phyloP scores from a whole-genome alignment of 257 asterid species.

The Phtheirospermum japonicum region DNA sequence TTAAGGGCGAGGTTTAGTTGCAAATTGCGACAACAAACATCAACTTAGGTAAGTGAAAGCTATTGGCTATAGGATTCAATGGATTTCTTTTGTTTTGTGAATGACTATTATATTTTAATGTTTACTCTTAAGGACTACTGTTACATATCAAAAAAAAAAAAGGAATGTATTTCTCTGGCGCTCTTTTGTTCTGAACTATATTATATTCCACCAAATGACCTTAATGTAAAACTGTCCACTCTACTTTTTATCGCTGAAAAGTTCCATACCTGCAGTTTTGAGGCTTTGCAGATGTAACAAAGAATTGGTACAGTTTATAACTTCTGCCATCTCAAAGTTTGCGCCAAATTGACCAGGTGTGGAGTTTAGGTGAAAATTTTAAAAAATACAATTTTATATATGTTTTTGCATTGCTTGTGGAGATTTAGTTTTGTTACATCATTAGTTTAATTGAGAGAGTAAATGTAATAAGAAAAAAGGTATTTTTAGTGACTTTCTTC shows the following conservation, averaged over 20 bases:
- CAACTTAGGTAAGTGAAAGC: slow-evolving; percentile 4
- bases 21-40: too few species aligned
- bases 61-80: background rate
- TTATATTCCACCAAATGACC: slow-evolving; percentile 5
- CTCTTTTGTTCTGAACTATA: background rate
- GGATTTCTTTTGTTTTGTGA: background rate
- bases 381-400: background rate
- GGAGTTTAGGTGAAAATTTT: background rate
- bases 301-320: background rate
- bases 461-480: background rate
- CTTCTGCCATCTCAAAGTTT: background rate
- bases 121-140: background rate
- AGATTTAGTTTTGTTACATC: background rate
- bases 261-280: background rate
- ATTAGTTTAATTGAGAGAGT: too few species aligned
- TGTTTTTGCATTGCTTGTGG: background rate
- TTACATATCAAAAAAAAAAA: background rate
- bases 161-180: background rate
- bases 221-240: slow-evolving; percentile 3
- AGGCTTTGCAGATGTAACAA: background rate
- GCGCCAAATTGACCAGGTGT: background rate
- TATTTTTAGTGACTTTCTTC: background rate
- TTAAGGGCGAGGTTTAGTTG: too few species aligned
- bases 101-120: background rate
- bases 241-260: background rate